Percentiles rank a stretch among this genome's conserved stretches.
Evolutionary conservation across 495 filamentous ascomycete genomes (phyloP).

Genomic region (Xylaria longipes): DNA sequence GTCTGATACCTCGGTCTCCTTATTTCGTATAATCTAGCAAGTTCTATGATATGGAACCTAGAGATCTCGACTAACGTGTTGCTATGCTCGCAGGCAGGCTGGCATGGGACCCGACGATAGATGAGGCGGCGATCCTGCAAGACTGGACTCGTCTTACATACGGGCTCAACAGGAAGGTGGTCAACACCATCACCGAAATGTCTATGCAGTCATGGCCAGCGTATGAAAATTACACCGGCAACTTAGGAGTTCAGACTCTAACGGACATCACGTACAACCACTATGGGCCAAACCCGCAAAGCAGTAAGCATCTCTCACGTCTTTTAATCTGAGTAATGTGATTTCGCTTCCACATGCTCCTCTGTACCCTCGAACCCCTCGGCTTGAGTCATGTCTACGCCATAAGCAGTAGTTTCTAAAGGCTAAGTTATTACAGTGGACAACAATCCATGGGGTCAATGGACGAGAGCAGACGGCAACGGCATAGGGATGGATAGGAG

Average conservation of each 20-base stretch:
- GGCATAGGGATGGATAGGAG: constrained; percentile 78
- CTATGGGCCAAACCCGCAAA: constrained; percentile 69
- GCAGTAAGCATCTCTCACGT: neutral
- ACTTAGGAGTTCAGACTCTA: constrained; percentile 73
- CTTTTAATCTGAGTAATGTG: neutral
- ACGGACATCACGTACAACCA: constrained; percentile 71
- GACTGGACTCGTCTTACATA: constrained; percentile 75
- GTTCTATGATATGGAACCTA: neutral
- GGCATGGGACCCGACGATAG: constrained; percentile 64
- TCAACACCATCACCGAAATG: constrained; percentile 65
- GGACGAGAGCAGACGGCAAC: constrained; percentile 67
- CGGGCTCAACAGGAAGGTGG: constrained; percentile 55
- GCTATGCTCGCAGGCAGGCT: constrained; percentile 46
- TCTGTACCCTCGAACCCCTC: neutral
- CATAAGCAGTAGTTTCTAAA: neutral
- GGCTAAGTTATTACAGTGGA: constrained; percentile 48
- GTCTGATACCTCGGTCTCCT: neutral
- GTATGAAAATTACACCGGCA: constrained; percentile 74
- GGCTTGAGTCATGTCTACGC: neutral
- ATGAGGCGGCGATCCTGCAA: constrained; percentile 56
- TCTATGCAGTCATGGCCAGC: constrained; percentile 74
- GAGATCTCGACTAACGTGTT: neutral
- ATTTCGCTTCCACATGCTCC: neutral
- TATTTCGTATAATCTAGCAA: neutral
- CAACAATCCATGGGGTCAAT: constrained; percentile 73